These are phyloP conservation scores for Sphaerostilbella broomeana DNA, from an alignment of 2,329 filamentous ascomycete species.

Conservation along the genomic window DNA sequence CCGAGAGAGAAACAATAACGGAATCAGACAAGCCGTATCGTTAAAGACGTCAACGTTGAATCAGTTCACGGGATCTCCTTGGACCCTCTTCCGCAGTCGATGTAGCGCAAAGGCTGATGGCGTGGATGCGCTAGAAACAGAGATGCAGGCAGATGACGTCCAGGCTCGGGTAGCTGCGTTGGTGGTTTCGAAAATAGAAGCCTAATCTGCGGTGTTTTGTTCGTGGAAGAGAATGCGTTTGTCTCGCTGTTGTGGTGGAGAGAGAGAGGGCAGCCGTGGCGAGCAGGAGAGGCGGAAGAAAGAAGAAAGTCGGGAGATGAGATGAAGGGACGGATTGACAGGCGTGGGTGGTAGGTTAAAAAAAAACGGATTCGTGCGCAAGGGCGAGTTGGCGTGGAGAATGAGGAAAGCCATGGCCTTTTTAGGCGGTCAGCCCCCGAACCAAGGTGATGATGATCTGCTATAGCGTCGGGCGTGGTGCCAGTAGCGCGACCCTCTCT, in stretches of 20 bases:
- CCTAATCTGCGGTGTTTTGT: too few relatives aligned
- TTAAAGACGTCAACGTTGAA: too few relatives aligned
- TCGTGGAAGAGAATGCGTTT: too few relatives aligned
- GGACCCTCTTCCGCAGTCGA: slow-evolving; percentile 6
- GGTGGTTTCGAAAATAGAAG: slow-evolving; percentile 6
- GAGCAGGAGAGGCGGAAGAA: slow-evolving; percentile 4
- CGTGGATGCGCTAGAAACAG: slow-evolving; percentile 9
- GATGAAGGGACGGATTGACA: too few relatives aligned
- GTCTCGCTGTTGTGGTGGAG: slow-evolving; percentile 6
- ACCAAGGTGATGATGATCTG: slow-evolving; percentile 14
- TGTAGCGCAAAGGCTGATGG: slow-evolving; percentile 5
- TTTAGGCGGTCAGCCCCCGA: slow-evolving; percentile 14
- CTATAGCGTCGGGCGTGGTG: slow-evolving; percentile 13
- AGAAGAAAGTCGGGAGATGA: neutral
- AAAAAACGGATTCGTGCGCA: slow-evolving; percentile 6
- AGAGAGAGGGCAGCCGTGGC: neutral
- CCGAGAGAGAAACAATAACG: too few relatives aligned
- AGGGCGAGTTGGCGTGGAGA: slow-evolving; percentile 7
- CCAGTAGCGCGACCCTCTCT: slow-evolving; percentile 7
- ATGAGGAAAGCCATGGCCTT: slow-evolving; percentile 9
- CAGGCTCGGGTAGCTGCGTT: neutral
- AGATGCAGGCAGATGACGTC: slow-evolving; percentile 2
- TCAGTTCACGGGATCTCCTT: too few relatives aligned
- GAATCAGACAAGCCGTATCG: too few relatives aligned
- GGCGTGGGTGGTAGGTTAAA: neutral